Conservation (phyloP, 2,329 filamentous ascomycete species). For the Delphinella strobiligena region DNA sequence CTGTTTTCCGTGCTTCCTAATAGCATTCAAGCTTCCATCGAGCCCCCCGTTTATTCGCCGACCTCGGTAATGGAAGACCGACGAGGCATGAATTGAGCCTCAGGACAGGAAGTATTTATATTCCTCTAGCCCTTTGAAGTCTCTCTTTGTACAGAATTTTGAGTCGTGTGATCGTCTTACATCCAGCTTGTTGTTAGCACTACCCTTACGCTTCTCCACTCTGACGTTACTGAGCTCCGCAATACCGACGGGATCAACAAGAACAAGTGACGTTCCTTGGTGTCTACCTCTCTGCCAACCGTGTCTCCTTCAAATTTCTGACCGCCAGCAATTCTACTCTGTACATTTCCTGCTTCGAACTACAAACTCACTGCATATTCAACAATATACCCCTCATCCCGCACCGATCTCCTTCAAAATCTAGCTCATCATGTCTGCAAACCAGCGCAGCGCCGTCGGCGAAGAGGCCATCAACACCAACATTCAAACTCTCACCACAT, state of each 20-base stretch:
- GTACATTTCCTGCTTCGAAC: background rate
- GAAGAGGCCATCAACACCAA: slow-evolving; percentile 83
- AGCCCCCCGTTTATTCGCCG: background rate
- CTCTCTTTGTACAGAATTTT: no score
- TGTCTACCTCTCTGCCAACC: slow-evolving; percentile 2
- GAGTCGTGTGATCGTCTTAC: background rate
- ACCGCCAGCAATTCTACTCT: background rate
- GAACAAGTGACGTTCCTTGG: slow-evolving; percentile 1
- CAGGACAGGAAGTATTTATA: no score
- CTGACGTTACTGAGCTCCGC: slow-evolving; percentile 9
- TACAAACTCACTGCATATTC: background rate
- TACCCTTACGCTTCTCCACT: slow-evolving; percentile 6
- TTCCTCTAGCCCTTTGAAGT: no score
- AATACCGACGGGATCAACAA: slow-evolving; percentile 9
- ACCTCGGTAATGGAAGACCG: background rate
- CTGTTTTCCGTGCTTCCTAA: background rate
- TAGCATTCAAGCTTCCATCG: background rate
- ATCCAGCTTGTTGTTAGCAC: background rate
- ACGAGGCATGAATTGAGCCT: no score
- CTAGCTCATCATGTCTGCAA: slow-evolving; percentile 27
- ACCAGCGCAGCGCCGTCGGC: slow-evolving; percentile 38
- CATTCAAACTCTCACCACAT: slow-evolving; percentile 89
- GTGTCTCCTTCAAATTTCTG: background rate
- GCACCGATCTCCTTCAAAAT: slow-evolving; percentile 16
- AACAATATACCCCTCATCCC: slow-evolving; percentile 6